phyloP scores from a whole-genome alignment of 116 monocot species.

The Trichopus zeylanicus region DNA sequence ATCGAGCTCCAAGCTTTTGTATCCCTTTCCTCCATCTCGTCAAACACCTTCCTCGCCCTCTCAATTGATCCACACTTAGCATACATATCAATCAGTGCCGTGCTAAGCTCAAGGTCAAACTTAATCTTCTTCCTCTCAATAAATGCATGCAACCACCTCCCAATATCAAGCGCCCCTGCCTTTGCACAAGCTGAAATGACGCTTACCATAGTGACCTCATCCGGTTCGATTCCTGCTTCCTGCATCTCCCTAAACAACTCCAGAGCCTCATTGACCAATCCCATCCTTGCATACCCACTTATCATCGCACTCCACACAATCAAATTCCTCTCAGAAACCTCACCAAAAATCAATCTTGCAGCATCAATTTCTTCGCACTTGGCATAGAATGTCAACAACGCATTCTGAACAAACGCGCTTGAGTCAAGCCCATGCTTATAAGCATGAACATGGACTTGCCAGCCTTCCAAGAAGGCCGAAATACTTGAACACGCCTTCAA shows the following conservation, averaged over 20 bases:
- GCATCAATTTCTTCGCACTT: conserved; percentile 54
- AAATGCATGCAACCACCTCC: conserved; percentile 78
- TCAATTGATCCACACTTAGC: conserved; percentile 73
- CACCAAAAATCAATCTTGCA: conserved; percentile 53
- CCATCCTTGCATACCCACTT: conserved; percentile 76
- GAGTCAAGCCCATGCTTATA: conserved; percentile 46
- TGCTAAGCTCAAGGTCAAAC: conserved; percentile 65
- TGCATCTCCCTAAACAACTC: conserved; percentile 72
- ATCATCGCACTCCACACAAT: conserved; percentile 87
- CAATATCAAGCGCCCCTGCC: conserved; percentile 74
- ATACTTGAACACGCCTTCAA: conserved; percentile 59
- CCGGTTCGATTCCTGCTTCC: conserved; percentile 40
- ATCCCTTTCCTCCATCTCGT: conserved; percentile 60
- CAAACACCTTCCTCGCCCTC: conserved; percentile 61
- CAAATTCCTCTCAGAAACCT: conserved; percentile 54
- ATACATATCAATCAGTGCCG: conserved; percentile 83
- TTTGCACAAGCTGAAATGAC: conserved; percentile 82
- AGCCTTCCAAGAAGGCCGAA: conserved; percentile 40
- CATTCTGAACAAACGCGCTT: conserved; percentile 64
- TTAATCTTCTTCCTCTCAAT: conserved; percentile 58
- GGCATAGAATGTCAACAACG: conserved; percentile 59
- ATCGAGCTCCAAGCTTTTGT: conserved; percentile 86
- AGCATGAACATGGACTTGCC: conserved; percentile 60
- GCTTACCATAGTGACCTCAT: conserved; percentile 93
- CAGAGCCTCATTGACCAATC: conserved; percentile 74